Evolutionary conservation across 1,139 yeast genomes (phyloP), one percentile per base, ranked within the genome.

Genomic region (Blastobotrys indianensis): DNA sequence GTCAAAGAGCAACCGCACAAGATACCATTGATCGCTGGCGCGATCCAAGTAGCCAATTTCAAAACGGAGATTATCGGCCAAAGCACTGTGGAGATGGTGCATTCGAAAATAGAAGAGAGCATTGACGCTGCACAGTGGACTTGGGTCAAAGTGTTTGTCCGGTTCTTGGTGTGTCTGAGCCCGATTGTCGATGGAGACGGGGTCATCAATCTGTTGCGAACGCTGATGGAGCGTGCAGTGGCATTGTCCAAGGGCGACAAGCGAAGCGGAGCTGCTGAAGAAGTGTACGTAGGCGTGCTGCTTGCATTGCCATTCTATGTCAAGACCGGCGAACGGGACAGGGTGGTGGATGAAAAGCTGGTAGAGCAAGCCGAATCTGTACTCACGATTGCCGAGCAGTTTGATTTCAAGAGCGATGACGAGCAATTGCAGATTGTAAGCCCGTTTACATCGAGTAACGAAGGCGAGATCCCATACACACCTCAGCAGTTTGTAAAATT

Each of bases 1-100:
- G 72, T 85, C 8, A 66, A 76, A 36, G 98, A 92, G 64, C 97
- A 90, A 64, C 97, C 97, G 1, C 95, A 90, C 56, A 92, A 90
- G 62, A 77, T 83, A 50, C 78, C 81, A 23, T 77, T 83, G 20
- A 67, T 90, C 50, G 76, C 87, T 30, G 79, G 82, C n/a, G 73
- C 87, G 54, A 68, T 90, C 9, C 74, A 82, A 55, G 72, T 82
- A 32, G 80, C 87, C 48, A 82, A 84, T 64, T 73, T 84, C 12
- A 76, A 76, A 53, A 81, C 81, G 62, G 75, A 77, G 42, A 72
- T 77, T 36, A 80, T 85, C 40, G 94, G 95, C 39, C 79, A 79
- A 55, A 76, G 77, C 46, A 77, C 85, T 20, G 67, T 85, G 34
- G 94, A 85, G 55, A 82, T 69, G 61, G 74, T 86, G 54, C 86